Evolutionary conservation across 1,284 basidiomycete species (phyloP).

Genomic region (Sparassis latifolia): DNA sequence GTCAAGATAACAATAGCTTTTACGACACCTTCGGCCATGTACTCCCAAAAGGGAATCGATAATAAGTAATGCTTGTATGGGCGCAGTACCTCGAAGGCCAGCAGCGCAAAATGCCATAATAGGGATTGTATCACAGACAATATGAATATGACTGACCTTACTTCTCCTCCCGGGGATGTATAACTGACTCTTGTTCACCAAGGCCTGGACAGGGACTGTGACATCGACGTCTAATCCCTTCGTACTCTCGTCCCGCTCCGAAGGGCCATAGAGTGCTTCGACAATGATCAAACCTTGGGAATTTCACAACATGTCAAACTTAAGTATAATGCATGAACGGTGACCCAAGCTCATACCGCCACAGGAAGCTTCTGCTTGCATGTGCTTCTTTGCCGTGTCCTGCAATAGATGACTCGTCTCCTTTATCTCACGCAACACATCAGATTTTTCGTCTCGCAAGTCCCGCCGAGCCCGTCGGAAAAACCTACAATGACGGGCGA

Average conservation of each 20-base stretch:
- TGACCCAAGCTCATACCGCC: slow-evolving; percentile 19
- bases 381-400: slow-evolving; percentile 40
- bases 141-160: slow-evolving; percentile 38
- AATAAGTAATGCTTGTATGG: no score
- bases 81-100: no score
- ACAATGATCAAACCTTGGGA: slow-evolving; percentile 63
- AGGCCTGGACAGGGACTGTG: slow-evolving; percentile 73
- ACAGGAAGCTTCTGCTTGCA: slow-evolving; percentile 31
- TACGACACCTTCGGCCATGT: no score
- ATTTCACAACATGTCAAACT: neutral
- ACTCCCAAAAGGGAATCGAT: no score
- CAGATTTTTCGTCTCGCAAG: slow-evolving; percentile 53
- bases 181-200: slow-evolving; percentile 75
- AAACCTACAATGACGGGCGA: slow-evolving; percentile 27
- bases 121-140: no score
- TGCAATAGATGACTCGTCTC: slow-evolving; percentile 41
- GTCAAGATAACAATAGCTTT: no score
- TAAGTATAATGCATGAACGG: neutral
- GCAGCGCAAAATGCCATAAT: no score
- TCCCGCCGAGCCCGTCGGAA: slow-evolving; percentile 44
- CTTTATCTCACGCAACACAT: slow-evolving; percentile 48
- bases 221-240: slow-evolving; percentile 66
- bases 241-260: slow-evolving; percentile 43
- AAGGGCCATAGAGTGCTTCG: slow-evolving; percentile 63
- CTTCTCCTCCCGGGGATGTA: slow-evolving; percentile 70